Evolutionary conservation across 179 eudicot genomes (phyloP).

Genomic region (Nepenthes alata): DNA sequence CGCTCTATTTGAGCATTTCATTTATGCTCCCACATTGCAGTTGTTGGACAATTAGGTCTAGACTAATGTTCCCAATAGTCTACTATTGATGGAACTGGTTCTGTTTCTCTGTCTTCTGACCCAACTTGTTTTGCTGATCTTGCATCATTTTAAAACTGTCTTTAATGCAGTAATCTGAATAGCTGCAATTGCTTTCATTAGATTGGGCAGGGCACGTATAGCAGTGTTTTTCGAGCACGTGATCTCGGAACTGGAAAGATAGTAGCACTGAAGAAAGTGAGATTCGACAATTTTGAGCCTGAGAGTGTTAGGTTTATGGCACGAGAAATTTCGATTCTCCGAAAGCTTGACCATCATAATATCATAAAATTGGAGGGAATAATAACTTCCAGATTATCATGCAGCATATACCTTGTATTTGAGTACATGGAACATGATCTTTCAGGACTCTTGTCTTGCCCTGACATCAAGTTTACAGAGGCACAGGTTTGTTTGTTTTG

Average conservation of each 20-base stretch:
- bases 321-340: slow-evolving; percentile 62
- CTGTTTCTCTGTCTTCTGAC: too few relatives aligned
- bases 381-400: slow-evolving; percentile 60
- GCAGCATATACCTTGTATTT: slow-evolving; percentile 74
- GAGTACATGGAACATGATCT: slow-evolving; percentile 94
- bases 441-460: slow-evolving; percentile 56
- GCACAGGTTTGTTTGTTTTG: slow-evolving; percentile 44
- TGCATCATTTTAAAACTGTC: not conserved
- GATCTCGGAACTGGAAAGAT: slow-evolving; percentile 54
- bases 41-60: too few relatives aligned
- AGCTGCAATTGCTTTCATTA: slow-evolving; percentile 11
- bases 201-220: slow-evolving; percentile 90
- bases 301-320: slow-evolving; percentile 94
- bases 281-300: slow-evolving; percentile 83
- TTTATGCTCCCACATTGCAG: too few relatives aligned
- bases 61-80: too few relatives aligned
- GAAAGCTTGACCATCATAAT: slow-evolving; percentile 83
- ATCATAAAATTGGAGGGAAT: slow-evolving; percentile 71
- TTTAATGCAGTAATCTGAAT: not conserved
- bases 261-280: slow-evolving; percentile 77
- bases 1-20: too few relatives aligned
- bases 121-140: not conserved
- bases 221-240: slow-evolving; percentile 73
- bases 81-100: too few relatives aligned
- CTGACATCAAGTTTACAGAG: slow-evolving; percentile 64